A percentile compares a stretch with the other conserved stretches of the same genome.
Evolutionary conservation across 106 monocot species (phyloP).

Genomic region (Apostasia shenzhenica): DNA sequence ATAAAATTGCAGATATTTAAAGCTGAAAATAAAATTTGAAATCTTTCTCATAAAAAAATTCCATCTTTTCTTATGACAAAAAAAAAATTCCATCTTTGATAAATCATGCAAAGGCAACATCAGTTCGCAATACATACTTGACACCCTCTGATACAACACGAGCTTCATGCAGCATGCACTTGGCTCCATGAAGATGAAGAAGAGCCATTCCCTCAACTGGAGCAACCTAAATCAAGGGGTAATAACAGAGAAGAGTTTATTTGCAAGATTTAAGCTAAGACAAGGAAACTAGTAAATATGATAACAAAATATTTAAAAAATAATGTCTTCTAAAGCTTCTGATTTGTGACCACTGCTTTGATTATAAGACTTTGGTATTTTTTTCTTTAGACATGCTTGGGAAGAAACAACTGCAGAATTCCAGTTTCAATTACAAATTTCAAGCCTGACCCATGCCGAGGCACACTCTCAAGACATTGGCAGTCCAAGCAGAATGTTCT

Average conservation of each 20-base stretch:
- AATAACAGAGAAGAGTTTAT: not conserved
- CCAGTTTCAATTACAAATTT: conserved; percentile 46
- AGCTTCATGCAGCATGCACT: conserved; percentile 96
- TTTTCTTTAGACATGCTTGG: conserved; percentile 54
- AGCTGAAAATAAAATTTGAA: too few relatives aligned
- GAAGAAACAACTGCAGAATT: conserved; percentile 48
- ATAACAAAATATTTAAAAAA: not conserved
- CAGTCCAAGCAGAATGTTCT: conserved; percentile 63
- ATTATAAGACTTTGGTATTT: not conserved
- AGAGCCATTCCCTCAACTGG: conserved; percentile 89
- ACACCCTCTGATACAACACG: conserved; percentile 64
- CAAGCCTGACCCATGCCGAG: conserved; percentile 59
- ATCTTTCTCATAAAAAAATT: too few relatives aligned
- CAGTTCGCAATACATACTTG: conserved; percentile 84
- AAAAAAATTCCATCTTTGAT: too few relatives aligned
- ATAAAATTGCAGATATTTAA: too few relatives aligned
- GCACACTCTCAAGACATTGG: conserved; percentile 49
- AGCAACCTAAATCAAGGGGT: conserved; percentile 44
- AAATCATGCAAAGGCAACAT: conserved; percentile 66
- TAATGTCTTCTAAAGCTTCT: not conserved
- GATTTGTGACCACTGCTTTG: not conserved
- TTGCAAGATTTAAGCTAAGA: not conserved
- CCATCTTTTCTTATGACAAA: too few relatives aligned
- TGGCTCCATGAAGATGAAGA: conserved; percentile 78
- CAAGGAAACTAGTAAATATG: not conserved